These are phyloP conservation scores for Ananas comosus DNA, from an alignment of 176 grass and related monocot genomes.

Conservation along the genomic window DNA sequence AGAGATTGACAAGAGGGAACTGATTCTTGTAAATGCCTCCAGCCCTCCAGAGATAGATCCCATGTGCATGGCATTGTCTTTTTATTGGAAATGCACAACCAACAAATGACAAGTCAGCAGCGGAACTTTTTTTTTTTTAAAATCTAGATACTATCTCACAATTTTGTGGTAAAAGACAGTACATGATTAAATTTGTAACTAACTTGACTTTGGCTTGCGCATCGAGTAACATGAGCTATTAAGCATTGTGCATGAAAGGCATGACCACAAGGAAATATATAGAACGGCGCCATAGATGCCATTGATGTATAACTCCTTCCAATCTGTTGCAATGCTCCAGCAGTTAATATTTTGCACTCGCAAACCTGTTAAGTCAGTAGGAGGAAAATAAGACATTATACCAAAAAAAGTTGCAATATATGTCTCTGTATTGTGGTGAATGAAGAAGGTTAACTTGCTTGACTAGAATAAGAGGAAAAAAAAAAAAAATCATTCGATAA, in stretches of 20 bases:
- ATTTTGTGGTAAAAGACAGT: background rate
- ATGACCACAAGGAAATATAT: slow-evolving; percentile 93
- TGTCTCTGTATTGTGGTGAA: background rate
- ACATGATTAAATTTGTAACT: slow-evolving; percentile 19
- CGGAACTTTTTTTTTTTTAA: no score
- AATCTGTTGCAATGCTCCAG: slow-evolving; percentile 57
- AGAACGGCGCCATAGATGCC: slow-evolving; percentile 82
- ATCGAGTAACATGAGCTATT: slow-evolving; percentile 75
- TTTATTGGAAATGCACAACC: no score
- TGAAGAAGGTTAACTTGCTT: background rate
- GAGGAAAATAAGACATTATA: slow-evolving; percentile 1
- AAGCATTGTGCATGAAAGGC: slow-evolving; percentile 87
- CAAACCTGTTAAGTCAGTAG: slow-evolving; percentile 40
- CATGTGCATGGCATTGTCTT: no score
- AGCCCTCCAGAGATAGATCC: no score
- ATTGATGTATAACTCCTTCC: slow-evolving; percentile 63
- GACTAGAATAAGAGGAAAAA: background rate
- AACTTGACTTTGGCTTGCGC: slow-evolving; percentile 57
- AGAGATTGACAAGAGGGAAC: no score
- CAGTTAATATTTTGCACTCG: slow-evolving; percentile 78
- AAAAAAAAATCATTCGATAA: no score
- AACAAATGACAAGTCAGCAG: no score
- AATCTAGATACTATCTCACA: no score
- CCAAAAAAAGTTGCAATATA: background rate
- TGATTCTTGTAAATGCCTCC: no score